phyloP scores from a whole-genome alignment of 768 basidiomycete genomes.

The Xerocomus spinulosus region DNA sequence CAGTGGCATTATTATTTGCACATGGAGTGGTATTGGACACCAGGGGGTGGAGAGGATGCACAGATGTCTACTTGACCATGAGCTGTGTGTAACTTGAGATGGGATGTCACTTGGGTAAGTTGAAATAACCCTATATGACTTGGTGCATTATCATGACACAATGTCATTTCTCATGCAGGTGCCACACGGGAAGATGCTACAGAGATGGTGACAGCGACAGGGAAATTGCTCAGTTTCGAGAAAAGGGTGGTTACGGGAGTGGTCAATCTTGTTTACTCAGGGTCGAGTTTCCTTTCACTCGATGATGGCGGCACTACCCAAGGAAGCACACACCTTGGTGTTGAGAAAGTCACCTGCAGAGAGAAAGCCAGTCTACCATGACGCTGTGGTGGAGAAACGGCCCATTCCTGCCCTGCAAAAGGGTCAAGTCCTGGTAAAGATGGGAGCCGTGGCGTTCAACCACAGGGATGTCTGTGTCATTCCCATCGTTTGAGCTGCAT shows the following conservation, averaged over 20 bases:
- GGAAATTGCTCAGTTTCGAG: conserved; percentile 39
- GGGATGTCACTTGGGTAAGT: conserved; percentile 96
- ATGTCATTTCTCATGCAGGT: conserved; percentile 21
- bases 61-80: conserved; percentile 73
- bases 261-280: conserved; percentile 33
- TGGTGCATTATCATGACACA: neutral
- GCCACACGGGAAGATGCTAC: conserved; percentile 35
- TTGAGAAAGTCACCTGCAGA: conserved; percentile 40
- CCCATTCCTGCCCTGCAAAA: conserved; percentile 46
- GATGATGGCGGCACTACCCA: conserved; percentile 29
- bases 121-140: conserved; percentile 8
- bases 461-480: conserved; percentile 56
- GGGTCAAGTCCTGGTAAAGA: conserved; percentile 62
- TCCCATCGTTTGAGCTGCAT: neutral
- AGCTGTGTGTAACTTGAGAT: conserved; percentile 82
- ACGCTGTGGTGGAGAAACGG: conserved; percentile 48
- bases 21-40: conserved; percentile 54
- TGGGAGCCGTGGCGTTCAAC: conserved; percentile 71
- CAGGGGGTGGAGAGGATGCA: conserved; percentile 46
- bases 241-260: conserved; percentile 40
- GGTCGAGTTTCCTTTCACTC: neutral
- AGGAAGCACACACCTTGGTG: conserved; percentile 44
- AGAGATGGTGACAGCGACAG: conserved; percentile 39
- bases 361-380: conserved; percentile 47
- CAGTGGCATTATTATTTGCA: conserved; percentile 56